A percentile compares a stretch with the other conserved stretches of the same genome.
Evolutionary conservation across 495 filamentous ascomycete genomes (phyloP).

Genomic region (Talaromyces thailandensis): DNA sequence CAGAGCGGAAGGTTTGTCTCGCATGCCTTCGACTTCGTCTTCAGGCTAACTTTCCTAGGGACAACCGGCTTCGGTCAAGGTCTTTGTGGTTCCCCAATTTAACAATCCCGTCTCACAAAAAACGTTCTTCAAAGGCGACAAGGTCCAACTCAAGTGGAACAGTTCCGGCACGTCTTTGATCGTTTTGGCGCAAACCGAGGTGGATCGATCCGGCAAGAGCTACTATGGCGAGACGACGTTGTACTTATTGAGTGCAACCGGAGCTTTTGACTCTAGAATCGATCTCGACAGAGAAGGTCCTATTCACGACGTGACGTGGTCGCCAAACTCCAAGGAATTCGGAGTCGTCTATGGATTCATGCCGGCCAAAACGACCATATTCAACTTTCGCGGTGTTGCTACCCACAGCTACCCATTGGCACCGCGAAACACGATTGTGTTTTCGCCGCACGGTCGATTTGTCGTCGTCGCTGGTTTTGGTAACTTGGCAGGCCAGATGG

Average conservation of each 20-base stretch:
- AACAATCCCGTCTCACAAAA: conserved; percentile 77
- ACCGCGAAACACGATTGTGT: conserved; percentile 89
- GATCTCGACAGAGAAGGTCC: conserved; percentile 94
- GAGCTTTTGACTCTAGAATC: conserved; percentile 85
- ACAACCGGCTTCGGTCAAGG: conserved; percentile 84
- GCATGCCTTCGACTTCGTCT: neutral
- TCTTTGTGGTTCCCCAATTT: conserved; percentile 87
- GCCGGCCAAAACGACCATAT: conserved; percentile 95
- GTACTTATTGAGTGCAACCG: conserved; percentile 87
- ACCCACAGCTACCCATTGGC: conserved; percentile 74
- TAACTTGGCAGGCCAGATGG: conserved; percentile 94
- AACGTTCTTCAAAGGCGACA: conserved; percentile 98
- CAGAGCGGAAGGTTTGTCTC: conserved; percentile 74
- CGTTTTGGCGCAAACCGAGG: conserved; percentile 94
- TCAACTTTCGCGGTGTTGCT: conserved; percentile 75
- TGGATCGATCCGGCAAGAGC: conserved; percentile 95
- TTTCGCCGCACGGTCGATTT: conserved; percentile 90
- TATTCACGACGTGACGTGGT: conserved; percentile 98
- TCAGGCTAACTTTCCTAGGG: conserved; percentile 42
- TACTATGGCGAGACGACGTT: conserved; percentile 98
- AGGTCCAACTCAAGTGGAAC: conserved; percentile 98
- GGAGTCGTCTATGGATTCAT: conserved; percentile 96
- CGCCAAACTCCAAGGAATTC: conserved; percentile 91
- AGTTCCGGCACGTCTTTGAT: conserved; percentile 79
- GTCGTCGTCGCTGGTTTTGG: conserved; percentile 93